These are phyloP conservation scores for Alternaria viburni DNA, from an alignment of 2,329 filamentous ascomycete species.

Conservation along the genomic window DNA sequence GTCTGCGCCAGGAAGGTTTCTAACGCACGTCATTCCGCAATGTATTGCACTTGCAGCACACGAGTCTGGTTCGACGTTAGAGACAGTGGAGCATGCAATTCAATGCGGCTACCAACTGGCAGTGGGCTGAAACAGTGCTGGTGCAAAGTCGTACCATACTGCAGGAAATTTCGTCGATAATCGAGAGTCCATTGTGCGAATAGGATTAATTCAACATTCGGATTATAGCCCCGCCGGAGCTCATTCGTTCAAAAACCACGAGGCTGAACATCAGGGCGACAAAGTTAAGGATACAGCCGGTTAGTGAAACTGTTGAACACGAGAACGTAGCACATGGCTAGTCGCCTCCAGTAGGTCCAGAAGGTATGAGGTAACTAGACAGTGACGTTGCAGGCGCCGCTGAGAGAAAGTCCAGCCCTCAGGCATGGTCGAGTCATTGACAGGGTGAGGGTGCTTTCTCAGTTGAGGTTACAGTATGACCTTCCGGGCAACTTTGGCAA, in stretches of 20 bases:
- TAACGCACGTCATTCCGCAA: conserved; percentile 12
- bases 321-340: conserved; percentile 3
- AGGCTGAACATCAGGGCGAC: conserved; percentile 3
- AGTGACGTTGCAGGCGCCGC: background rate
- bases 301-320: conserved; percentile 28
- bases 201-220: background rate
- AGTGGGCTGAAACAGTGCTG: conserved; percentile 13
- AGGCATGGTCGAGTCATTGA: conserved; percentile 3
- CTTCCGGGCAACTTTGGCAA: background rate
- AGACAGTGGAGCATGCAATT: background rate
- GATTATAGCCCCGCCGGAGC: conserved; percentile 10
- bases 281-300: conserved; percentile 11
- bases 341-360: background rate
- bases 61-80: background rate
- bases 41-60: conserved; percentile 2
- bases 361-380: conserved; percentile 8
- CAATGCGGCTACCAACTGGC: conserved; percentile 1
- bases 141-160: conserved; percentile 6
- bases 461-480: background rate
- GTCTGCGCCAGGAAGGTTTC: conserved; percentile 2
- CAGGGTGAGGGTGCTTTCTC: conserved; percentile 2
- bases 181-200: conserved; percentile 2
- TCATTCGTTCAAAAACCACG: conserved; percentile 10
- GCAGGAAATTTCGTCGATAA: conserved; percentile 1
- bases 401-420: background rate